These are phyloP conservation scores for Sporothrix phasma DNA, from an alignment of 2,329 filamentous ascomycete genomes.

Conservation along the genomic window DNA sequence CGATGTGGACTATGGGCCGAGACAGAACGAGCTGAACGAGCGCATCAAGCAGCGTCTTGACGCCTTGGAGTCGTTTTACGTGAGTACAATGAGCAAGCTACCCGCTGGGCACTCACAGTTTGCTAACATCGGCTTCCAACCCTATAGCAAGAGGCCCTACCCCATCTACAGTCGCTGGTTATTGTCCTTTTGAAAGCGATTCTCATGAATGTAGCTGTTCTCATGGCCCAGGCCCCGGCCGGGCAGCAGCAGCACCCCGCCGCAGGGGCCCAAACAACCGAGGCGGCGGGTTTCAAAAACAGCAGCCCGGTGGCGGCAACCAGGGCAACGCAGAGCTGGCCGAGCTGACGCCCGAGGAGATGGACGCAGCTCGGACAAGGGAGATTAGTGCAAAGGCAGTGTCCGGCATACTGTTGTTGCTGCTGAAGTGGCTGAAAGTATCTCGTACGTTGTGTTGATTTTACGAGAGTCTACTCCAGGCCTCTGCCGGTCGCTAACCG, in stretches of 20 bases:
- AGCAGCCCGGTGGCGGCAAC: constrained; percentile 23
- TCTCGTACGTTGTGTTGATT: constrained; percentile 59
- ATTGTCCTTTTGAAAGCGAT: constrained; percentile 89
- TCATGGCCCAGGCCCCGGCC: constrained; percentile 51
- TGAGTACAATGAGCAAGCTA: constrained; percentile 34
- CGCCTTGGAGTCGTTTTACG: constrained; percentile 76
- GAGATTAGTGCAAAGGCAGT: constrained; percentile 89
- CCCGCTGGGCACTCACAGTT: background rate
- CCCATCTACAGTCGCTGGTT: constrained; percentile 82
- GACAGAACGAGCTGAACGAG: constrained; percentile 37
- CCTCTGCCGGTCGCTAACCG: background rate
- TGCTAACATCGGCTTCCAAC: background rate
- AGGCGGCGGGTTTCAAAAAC: constrained; percentile 14
- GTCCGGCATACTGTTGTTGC: constrained; percentile 75
- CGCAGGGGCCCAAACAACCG: constrained; percentile 30
- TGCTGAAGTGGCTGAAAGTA: constrained; percentile 93
- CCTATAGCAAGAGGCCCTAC: constrained; percentile 58
- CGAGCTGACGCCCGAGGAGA: constrained; percentile 55
- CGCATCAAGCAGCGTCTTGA: constrained; percentile 55
- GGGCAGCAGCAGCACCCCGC: constrained; percentile 37
- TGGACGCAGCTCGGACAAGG: constrained; percentile 69
- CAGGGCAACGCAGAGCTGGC: constrained; percentile 28
- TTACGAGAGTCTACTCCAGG: constrained; percentile 11
- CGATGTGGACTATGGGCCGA: constrained; percentile 42
- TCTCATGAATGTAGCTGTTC: constrained; percentile 75